Evolutionary conservation across 371 early-diverging fungal genomes (phyloP), one percentile per base, ranked within the genome.

Genomic region (Haplosporangium sp.): DNA sequence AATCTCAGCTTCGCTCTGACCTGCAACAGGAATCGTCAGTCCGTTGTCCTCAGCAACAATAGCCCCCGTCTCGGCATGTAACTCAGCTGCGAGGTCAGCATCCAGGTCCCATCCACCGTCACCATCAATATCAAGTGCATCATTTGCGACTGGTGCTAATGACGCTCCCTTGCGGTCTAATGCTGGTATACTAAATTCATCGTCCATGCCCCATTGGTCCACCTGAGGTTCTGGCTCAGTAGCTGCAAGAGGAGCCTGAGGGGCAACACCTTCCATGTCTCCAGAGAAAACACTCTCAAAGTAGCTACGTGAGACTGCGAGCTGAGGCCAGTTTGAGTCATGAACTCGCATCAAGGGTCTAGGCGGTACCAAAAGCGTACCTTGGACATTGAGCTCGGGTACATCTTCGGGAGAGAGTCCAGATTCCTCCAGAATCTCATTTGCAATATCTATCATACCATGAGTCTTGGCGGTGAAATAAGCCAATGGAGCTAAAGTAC

Each of bases 401-500:
- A 95, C 88, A 6, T 91, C 91, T 6, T 87, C 90, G 11, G 89
- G 87, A 0, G 92, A 86, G 55, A 91, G 77, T 4, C 90, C 93
- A 27, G 94, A 89, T 17, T 87, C 88, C 10, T 84, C 90, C 64
- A 95, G 84, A 71, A 97, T 96, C 13, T 89, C 83, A 48, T 92
- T 91, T 15, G 97, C 97, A 71, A 94, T 89, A 19, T 94, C 96
- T 0, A 77, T 85, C 38, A 97, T 85, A 1, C 98, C 98, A 70
- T 96, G 92, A 8, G 94, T 89, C 83, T 94, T 93, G 52, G 98
- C 97, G 10, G 97, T 91, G 74, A 97, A 76, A 67, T 97, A 98
- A 3, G 99, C 99, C 59, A 98, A 88, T 42, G 94, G 92, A 4
- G 87, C 90, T 94, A 74, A 9, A 38, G 1, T 9, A n/a, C n/a